Conservation (phyloP, 345 rosid genomes). For the Noccaea caerulescens region DNA sequence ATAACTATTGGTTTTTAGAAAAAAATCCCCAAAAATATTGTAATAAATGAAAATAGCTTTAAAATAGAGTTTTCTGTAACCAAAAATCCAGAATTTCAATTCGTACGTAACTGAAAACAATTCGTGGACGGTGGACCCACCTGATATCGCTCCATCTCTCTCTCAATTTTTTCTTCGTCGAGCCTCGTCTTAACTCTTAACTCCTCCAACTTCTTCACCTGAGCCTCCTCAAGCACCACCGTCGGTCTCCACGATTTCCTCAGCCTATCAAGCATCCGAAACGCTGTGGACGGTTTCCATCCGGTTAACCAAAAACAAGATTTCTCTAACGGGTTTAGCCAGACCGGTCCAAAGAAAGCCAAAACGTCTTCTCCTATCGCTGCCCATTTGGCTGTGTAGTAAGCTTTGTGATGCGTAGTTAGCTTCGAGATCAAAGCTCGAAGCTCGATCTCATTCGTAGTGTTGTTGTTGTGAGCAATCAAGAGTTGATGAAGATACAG, state of each 20-base stretch:
- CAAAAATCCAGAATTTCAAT: not conserved
- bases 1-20: no score
- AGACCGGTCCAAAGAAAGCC: conserved; percentile 61
- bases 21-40: no score
- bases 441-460: conserved; percentile 42
- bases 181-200: conserved; percentile 57
- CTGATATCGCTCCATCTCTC: conserved; percentile 89
- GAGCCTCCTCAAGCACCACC: conserved; percentile 53
- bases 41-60: no score
- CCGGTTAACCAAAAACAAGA: conserved; percentile 79
- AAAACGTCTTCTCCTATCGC: conserved; percentile 67
- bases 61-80: not conserved
- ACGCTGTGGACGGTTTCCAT: conserved; percentile 72
- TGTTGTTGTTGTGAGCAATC: conserved; percentile 38
- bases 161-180: conserved; percentile 74
- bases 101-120: not conserved
- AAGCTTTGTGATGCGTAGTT: conserved; percentile 75
- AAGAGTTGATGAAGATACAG: conserved; percentile 50
- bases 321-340: conserved; percentile 68
- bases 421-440: conserved; percentile 58
- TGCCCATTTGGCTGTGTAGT: conserved; percentile 79
- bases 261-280: conserved; percentile 56
- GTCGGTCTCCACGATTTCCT: conserved; percentile 37
- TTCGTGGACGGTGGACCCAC: conserved; percentile 32
- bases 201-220: conserved; percentile 56